Base-by-base conservation (phyloP, 805 yeast genomes). In the Schwanniomyces vanrijiae region DNA sequence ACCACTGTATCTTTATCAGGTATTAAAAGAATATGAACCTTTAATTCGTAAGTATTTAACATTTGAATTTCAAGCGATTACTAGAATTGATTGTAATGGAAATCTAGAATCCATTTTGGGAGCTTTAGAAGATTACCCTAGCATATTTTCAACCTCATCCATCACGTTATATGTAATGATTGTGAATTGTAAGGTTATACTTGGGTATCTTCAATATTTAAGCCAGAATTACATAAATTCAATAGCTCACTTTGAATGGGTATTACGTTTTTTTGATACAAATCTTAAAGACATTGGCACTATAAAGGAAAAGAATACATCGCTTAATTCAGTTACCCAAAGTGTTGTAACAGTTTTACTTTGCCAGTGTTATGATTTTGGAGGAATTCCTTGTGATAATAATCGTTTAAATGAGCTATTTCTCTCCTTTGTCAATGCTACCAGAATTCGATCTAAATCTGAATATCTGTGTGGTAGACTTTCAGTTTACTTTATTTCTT, bases 401-500 rank as follows among this genome's bases (percentile, higher is more conserved):
- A 37, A 44, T 8, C 37, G 44, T 3, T 37, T 55, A 14, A 47
- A 39, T 20, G 50, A 24, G 4, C 35, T 55, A 5, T 42, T 54
- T 18, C 13, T 43, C 10, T 41, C 29, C 3, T 40, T 51, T 16
- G 48, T 51, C 13, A 44, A 48, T 8, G 52, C 50, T n/a, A 45
- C 44, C 6, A 47, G 47, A 18, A 38, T 48, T 8, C 46, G 48
- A 19, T 21, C 38, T 11, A 45, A 48, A 5, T 42, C 47, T 6
- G 65, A 60, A 35, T 53, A 46, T 22, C 29, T 52, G 29, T 49
- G 51, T 22, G 61, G 68, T 40, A 55, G 65, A 45, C 54, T 75
- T 28, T 55, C 69, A 2, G 43, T 41, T n/a, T 55, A 48, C 35
- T 64, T 62, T 42, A 18, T 52, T 1, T 42, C 52, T 8, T 54